These are phyloP conservation scores for Diatrype stigma DNA, from an alignment of 2,329 filamentous ascomycete genomes.

Conservation along the genomic window DNA sequence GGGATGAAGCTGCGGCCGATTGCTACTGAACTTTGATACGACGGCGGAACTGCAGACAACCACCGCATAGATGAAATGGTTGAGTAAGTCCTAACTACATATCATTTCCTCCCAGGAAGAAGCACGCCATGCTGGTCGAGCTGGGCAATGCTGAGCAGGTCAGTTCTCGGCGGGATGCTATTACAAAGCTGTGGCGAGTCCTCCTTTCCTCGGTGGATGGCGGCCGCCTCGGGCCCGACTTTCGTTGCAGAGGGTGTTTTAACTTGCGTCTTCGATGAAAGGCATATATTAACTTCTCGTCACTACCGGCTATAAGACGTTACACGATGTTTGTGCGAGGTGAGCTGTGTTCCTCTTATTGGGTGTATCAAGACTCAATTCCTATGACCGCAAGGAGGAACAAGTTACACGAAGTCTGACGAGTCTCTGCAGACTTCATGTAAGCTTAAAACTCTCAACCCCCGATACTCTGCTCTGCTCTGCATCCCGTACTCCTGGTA, in stretches of 20 bases:
- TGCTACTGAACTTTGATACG: no score
- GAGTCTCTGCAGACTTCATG: background rate
- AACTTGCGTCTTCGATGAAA: background rate
- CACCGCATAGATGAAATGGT: no score
- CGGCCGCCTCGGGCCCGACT: no score
- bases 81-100: no score
- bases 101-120: no score
- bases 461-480: background rate
- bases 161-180: no score
- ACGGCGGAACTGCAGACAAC: no score
- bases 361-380: background rate
- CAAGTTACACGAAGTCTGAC: background rate
- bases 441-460: background rate
- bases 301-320: background rate
- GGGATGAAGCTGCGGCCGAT: no score
- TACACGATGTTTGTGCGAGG: background rate
- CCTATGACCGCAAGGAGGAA: background rate
- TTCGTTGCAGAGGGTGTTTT: background rate
- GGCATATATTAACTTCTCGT: background rate
- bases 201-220: no score
- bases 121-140: no score
- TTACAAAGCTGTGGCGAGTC: no score
- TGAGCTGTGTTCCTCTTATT: background rate
- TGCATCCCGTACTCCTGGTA: background rate
- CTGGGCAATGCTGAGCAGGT: no score